Conservation (phyloP, 345 rosid genomes). For the Erodium maritimum region DNA sequence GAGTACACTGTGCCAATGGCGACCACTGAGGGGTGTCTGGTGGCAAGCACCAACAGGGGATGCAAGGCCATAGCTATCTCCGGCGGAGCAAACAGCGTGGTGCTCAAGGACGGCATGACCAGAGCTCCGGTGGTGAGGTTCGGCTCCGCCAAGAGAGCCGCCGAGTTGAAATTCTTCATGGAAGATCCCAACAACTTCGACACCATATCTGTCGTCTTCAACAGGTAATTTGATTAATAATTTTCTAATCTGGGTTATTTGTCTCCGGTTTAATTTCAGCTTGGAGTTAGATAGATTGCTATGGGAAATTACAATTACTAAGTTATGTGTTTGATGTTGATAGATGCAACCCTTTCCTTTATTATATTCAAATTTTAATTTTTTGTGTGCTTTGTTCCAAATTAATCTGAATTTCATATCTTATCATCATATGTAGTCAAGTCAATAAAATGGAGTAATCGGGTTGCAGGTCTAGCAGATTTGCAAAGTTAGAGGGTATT, state of each 20-base stretch:
- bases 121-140: conserved; percentile 32
- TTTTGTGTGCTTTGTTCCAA: too few species aligned
- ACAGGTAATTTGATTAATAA: conserved; percentile 8
- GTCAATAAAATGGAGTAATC: too few species aligned
- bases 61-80: conserved; percentile 32
- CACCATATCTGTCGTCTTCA: conserved; percentile 14
- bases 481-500: conserved; percentile 41
- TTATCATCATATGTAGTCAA: too few species aligned
- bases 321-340: too few species aligned
- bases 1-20: conserved; percentile 39
- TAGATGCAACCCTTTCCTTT: too few species aligned
- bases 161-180: conserved; percentile 28
- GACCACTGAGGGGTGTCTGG: conserved; percentile 37
- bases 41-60: conserved; percentile 39
- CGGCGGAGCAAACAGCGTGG: conserved; percentile 32
- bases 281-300: too few species aligned
- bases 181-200: conserved; percentile 9
- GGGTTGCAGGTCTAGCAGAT: conserved; percentile 53
- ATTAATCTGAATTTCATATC: too few species aligned
- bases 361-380: too few species aligned
- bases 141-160: conserved; percentile 19
- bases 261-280: too few species aligned
- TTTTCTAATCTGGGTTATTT: not conserved
- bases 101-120: conserved; percentile 32
- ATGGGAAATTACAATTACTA: too few species aligned